Base-by-base conservation (phyloP, 352 stramenopile species). In the Detonula confervacea region DNA sequence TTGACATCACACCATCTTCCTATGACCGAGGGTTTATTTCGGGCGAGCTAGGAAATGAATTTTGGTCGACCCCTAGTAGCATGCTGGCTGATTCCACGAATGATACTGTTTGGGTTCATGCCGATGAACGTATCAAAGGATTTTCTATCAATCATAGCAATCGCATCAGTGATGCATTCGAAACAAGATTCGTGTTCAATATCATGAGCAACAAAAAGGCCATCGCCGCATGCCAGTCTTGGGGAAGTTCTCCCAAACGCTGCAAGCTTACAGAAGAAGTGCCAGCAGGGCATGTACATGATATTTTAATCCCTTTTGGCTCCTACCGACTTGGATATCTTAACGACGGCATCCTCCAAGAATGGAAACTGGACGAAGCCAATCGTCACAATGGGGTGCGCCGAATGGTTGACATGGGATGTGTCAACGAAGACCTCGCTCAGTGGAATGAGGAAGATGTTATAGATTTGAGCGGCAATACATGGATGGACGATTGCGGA, bases 331-430 rank as follows among this genome's bases (percentile, higher is more conserved):
- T 64, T 64, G 20, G 6, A 8, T 64, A 22, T 33, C 18, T 64
- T 22, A 47, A 29, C 55, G 16, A 47, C 20, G 8, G 27, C 27
- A n/a, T 49, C 22, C 22, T 67, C 16, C 59, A 67, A 44, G 59
- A 67, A 52, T 67, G 59, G 59, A 67, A 52, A 18, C 59, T 67
- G 5, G 22, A 67, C 22, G 59, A 67, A 59, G 59, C 25, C 27
- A 67, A 67, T 44, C 29, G 24, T n/a, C 59, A 67, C 29, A 16
- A 46, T 20, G 59, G 27, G 8, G 62, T 20, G 29, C 27, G 27
- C 11, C 20, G 59, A 16, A 18, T 59, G 29, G 27, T 67, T n/a
- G 3, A 20, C 29, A 67, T 52, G 4, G 27, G 18, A n/a, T 63
- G 25, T 49, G 7, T 67, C 6, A 30, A 67, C 12, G 29, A 67